Conservation (phyloP, 305 asterid genomes). For the Coffea humblotiana region DNA sequence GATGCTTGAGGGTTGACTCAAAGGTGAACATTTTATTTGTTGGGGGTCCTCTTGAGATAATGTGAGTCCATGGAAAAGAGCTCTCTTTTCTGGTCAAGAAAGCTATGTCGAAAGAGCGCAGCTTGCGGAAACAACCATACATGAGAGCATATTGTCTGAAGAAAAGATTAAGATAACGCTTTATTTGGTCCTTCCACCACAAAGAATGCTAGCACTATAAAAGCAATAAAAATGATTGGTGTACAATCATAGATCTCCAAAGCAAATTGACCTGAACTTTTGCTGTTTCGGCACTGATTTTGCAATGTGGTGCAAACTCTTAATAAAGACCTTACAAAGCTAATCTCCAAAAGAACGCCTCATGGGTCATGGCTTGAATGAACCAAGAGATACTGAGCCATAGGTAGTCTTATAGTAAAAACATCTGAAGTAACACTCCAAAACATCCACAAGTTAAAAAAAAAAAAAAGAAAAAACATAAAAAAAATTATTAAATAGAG, state of each 20-base stretch:
- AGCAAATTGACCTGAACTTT: neutral
- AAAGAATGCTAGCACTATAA: slow-evolving; percentile 4
- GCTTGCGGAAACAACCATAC: neutral
- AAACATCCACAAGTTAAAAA: too few relatives aligned
- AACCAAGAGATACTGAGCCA: too few relatives aligned
- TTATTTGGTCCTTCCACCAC: neutral
- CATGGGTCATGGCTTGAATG: neutral
- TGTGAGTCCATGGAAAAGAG: neutral
- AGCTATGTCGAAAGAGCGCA: neutral
- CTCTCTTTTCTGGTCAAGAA: slow-evolving; percentile 8
- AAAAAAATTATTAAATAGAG: too few relatives aligned
- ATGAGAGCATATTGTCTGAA: neutral
- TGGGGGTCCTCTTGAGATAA: too few relatives aligned
- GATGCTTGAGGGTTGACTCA: neutral
- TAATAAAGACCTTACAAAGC: neutral
- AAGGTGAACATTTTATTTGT: neutral
- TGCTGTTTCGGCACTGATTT: neutral
- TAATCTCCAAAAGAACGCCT: neutral
- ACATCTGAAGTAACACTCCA: too few relatives aligned
- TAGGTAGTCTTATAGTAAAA: too few relatives aligned
- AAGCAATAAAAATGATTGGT: neutral
- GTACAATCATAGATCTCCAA: neutral
- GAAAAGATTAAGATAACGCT: neutral
- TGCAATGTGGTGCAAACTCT: neutral
- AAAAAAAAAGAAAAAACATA: too few relatives aligned